Base-by-base conservation (phyloP, 2,329 filamentous ascomycete genomes). In the Thelonectria olida region DNA sequence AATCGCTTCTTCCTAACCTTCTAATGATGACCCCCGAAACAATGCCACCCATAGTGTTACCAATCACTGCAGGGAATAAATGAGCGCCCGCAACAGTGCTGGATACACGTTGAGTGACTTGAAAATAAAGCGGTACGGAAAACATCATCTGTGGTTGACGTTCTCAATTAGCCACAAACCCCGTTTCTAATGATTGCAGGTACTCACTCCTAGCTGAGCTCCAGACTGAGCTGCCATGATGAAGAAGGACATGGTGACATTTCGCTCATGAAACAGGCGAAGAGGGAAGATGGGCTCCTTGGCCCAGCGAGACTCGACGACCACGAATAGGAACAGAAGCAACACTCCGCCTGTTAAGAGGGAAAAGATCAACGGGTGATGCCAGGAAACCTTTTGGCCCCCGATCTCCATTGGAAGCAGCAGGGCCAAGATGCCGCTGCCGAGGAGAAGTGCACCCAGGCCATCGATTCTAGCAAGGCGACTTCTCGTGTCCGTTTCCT, bases 41-140 rank as follows among this genome's bases (percentile, higher is more conserved):
- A 2, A 92, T 76, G 0, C 88, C 88, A 1, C 89, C 90, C 1
- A 87, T 61, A 0, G 89, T 85, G 66, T 92, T 92, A 0, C 90
- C 90, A 0, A 85, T 75, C 0, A 92, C 88, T 0, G 90, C 87
- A 0, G 90, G 90, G 39, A 92, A 81, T 0, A 93, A 78, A 67
- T 91, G 87, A 0, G 84, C 75, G 0, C 84, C 84, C 0, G 89
- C 88, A 2, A 79, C 76, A 0, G 88, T 87, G 44, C 84, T 87
- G 0, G 85, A 87, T 3, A 82, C 83, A 1, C 80, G 77, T 5
- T 83, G 77, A 0, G 88, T 89, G 1, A 90, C 84, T 58, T 90
- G 87, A 64, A 92, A 92, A 75, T 92, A 92, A 0, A 92, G 74
- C 0, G 90, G 90, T 0, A 92, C 83, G 0, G 84, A 83, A 54